Percentiles rank a stretch among this genome's conserved stretches.
Evolutionary conservation across 2,329 filamentous ascomycete species (phyloP).

Genomic region (Colletotrichum karsti): DNA sequence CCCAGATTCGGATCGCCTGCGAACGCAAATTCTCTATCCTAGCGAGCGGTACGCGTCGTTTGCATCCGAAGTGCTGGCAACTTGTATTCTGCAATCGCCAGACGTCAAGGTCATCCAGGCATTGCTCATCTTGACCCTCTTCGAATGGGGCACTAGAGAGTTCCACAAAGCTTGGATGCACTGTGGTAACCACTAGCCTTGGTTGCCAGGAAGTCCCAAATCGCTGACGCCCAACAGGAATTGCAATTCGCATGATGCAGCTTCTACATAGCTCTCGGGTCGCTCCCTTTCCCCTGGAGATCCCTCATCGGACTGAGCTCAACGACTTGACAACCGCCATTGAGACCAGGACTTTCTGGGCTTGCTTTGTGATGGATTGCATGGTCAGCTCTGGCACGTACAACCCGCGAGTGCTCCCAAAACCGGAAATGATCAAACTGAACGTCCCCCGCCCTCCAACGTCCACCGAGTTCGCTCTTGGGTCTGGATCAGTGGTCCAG

Average conservation of each 20-base stretch:
- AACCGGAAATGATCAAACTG: conserved; percentile 43
- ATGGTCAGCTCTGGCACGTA: conserved; percentile 52
- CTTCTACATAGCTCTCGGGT: conserved; percentile 39
- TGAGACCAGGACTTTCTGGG: conserved; percentile 52
- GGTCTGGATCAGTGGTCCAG: neutral
- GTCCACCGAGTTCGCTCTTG: conserved; percentile 18
- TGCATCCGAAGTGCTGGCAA: conserved; percentile 35
- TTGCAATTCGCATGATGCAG: conserved; percentile 49
- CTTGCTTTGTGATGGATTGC: conserved; percentile 54
- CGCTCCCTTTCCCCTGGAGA: conserved; percentile 37
- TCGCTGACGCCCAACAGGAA: conserved; percentile 33
- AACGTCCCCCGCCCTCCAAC: conserved; percentile 34
- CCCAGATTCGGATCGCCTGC: conserved; percentile 36
- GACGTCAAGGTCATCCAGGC: conserved; percentile 46
- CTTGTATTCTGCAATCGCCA: conserved; percentile 37
- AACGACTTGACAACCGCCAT: conserved; percentile 37
- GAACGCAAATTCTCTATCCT: conserved; percentile 37
- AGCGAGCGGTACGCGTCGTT: conserved; percentile 43
- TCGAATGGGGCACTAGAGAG: conserved; percentile 52
- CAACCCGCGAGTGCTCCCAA: conserved; percentile 45
- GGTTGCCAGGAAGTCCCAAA: neutral
- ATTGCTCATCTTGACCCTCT: conserved; percentile 46
- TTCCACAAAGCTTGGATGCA: conserved; percentile 54
- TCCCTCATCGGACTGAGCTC: conserved; percentile 24
- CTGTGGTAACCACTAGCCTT: conserved; percentile 38